Conservation (phyloP, 768 basidiomycete species). For the Kwoniella sp. region DNA sequence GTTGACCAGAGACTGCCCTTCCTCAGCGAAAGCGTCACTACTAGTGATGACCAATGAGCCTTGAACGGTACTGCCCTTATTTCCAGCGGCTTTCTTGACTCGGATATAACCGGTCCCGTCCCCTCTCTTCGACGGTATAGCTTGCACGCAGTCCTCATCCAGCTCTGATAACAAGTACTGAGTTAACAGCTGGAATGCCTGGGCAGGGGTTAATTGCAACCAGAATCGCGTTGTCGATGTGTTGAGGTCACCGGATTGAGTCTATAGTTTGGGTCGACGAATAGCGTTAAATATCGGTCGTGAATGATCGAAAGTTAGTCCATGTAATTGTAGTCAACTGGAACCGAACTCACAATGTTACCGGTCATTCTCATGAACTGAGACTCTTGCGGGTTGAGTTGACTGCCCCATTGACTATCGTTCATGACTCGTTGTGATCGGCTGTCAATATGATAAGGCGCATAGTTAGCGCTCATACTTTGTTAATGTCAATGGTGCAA, state of each 20-base stretch:
- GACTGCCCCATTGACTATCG: conserved; percentile 45
- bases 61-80: conserved; percentile 21
- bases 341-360: conserved; percentile 40
- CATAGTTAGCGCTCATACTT: neutral
- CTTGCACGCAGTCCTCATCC: conserved; percentile 28
- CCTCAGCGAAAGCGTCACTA: conserved; percentile 28
- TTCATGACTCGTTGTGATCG: conserved; percentile 9
- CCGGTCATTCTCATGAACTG: conserved; percentile 53
- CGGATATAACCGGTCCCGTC: conserved; percentile 15
- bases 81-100: conserved; percentile 41
- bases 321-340: too few species aligned
- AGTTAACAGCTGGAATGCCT: conserved; percentile 31
- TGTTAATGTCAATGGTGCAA: too few species aligned
- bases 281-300: neutral
- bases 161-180: conserved; percentile 31
- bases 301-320: neutral
- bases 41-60: conserved; percentile 29
- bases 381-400: conserved; percentile 46
- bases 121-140: neutral
- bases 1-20: conserved; percentile 30
- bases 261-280: conserved; percentile 31
- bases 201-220: conserved; percentile 25
- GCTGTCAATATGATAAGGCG: neutral
- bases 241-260: conserved; percentile 43
- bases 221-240: conserved; percentile 49